These are phyloP conservation scores for Pseudozyma pruni DNA, from an alignment of 1,284 basidiomycete species.

Conservation along the genomic window DNA sequence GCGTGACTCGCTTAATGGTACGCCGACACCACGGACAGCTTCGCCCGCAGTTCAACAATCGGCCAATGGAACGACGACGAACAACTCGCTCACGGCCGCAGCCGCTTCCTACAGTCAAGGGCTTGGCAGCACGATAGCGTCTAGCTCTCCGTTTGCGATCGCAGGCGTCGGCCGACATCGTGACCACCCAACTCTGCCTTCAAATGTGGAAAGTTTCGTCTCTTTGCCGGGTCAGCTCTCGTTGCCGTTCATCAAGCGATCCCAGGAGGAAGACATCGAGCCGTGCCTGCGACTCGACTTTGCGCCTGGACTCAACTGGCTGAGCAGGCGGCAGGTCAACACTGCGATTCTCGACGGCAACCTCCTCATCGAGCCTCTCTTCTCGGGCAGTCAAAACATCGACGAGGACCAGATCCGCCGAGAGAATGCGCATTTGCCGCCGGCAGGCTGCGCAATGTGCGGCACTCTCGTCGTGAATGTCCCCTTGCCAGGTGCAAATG, in stretches of 20 bases:
- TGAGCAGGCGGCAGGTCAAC: slow-evolving; percentile 85
- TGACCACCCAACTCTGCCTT: slow-evolving; percentile 72
- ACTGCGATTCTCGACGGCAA: slow-evolving; percentile 87
- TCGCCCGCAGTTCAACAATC: slow-evolving; percentile 29
- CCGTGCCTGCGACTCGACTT: slow-evolving; percentile 90
- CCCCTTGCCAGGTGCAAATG: slow-evolving; percentile 47
- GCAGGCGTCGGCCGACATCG: slow-evolving; percentile 75
- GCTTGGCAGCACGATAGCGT: slow-evolving; percentile 11
- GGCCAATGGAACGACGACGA: neutral
- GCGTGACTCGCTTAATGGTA: slow-evolving; percentile 22
- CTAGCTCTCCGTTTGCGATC: slow-evolving; percentile 49
- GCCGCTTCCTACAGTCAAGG: slow-evolving; percentile 43
- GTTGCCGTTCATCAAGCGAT: slow-evolving; percentile 84
- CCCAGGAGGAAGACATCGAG: slow-evolving; percentile 89
- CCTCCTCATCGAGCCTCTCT: slow-evolving; percentile 88
- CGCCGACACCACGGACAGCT: slow-evolving; percentile 36
- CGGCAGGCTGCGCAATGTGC: slow-evolving; percentile 63
- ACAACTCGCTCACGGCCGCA: slow-evolving; percentile 39
- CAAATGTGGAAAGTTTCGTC: slow-evolving; percentile 60
- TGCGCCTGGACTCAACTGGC: slow-evolving; percentile 93
- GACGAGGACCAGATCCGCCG: slow-evolving; percentile 57
- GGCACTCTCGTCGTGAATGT: slow-evolving; percentile 62
- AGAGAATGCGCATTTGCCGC: slow-evolving; percentile 54
- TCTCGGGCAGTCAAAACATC: slow-evolving; percentile 66
- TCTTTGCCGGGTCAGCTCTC: slow-evolving; percentile 69